Evolutionary conservation across 1,139 yeast genomes (phyloP).

Genomic region (Kodamaea alishanica): DNA sequence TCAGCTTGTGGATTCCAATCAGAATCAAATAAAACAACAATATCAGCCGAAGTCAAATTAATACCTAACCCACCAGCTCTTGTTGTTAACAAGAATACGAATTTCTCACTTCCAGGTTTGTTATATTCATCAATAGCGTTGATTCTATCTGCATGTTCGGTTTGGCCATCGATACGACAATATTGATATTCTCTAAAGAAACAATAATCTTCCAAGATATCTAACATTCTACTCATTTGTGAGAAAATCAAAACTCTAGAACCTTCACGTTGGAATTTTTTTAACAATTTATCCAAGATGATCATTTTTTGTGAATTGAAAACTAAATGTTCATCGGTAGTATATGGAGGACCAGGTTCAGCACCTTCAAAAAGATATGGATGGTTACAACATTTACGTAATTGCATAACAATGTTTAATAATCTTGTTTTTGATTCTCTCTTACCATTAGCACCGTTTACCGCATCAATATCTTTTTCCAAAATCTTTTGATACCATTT

Average conservation of each 20-base stretch:
- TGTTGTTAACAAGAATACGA: conserved; percentile 68
- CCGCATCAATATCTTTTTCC: conserved; percentile 81
- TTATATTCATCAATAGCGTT: conserved; percentile 75
- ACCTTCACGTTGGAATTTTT: conserved; percentile 61
- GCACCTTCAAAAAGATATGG: conserved; percentile 84
- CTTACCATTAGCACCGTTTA: conserved; percentile 74
- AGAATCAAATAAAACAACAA: conserved; percentile 69
- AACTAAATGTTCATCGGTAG: conserved; percentile 78
- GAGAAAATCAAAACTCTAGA: conserved; percentile 74
- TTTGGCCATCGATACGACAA: conserved; percentile 79
- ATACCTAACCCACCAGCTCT: conserved; percentile 90
- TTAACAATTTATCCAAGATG: conserved; percentile 63
- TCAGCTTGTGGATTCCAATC: conserved; percentile 92
- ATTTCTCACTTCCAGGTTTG: conserved; percentile 64
- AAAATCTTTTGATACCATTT: conserved; percentile 71
- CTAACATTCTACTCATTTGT: conserved; percentile 79
- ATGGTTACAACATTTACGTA: conserved; percentile 80
- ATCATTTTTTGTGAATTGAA: conserved; percentile 71
- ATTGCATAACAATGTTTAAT: conserved; percentile 77
- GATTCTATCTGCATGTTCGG: conserved; percentile 73
- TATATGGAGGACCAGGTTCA: conserved; percentile 83
- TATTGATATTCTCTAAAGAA: conserved; percentile 62
- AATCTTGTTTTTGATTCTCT: conserved; percentile 72
- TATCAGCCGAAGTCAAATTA: conserved; percentile 71
- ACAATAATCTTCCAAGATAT: conserved; percentile 76